Evolutionary conservation across 148 eudicot species (phyloP), one percentile per base, ranked within the genome.

Genomic region (Drosera capensis): DNA sequence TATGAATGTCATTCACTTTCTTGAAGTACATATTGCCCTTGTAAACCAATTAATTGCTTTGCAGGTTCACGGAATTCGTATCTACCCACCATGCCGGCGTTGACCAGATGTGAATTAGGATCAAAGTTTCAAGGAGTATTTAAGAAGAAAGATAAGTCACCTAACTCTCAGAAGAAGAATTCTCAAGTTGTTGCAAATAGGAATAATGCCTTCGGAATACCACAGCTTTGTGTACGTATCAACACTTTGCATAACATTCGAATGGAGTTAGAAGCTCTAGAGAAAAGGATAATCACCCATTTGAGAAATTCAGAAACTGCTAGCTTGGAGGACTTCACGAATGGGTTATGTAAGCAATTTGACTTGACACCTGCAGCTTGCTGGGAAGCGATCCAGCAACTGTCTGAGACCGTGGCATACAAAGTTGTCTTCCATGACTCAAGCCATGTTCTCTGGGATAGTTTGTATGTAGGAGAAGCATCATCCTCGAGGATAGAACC

Each of bases 241-340:
- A 84, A 79, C 57, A 74, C 85, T 22, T 54, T 84, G 43, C 88
- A 80, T 14, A 73, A 54, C 20, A 64, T 84, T 19, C 72, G 80
- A n/a, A 29, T 57, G 18, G 88, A 80, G 68, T 45, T 80, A 48
- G 95, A 84, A 52, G 71, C 54, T 46, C 41, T 79, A 11, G 95
- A 84, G 58, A 80, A 84, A 51, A 72, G 86, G 67, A 75, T 84
- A 22, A 84, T 90, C 36, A 84, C 94, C 52, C 93, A 67, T 50
- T 62, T 90, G 70, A 66, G 97, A 40, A 90, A 84, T 54, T 84
- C 82, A 12, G 93, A 74, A 66, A 84, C 95, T 19, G 97, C 95
- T 56, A 67, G 61, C 14, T 72, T 55, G n/a, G 85, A 73, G 53
- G 93, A 84, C 63, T 75, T 88, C 36, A 72, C 92, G 44, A 67